Base-by-base conservation (phyloP, 2,329 filamentous ascomycete species). In the Pestalotiopsis sp. region DNA sequence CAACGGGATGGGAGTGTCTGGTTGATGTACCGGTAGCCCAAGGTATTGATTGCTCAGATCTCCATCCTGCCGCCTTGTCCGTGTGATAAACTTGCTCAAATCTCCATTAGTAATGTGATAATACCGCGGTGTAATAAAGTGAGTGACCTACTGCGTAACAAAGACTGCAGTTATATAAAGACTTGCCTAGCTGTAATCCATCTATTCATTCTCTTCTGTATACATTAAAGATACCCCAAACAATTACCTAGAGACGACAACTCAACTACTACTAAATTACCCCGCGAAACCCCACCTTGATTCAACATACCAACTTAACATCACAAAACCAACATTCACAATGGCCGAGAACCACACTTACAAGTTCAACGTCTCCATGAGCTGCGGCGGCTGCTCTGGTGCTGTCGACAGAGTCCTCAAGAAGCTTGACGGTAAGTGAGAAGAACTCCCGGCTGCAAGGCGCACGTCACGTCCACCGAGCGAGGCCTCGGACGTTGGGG, bases 341-440 rank as follows among this genome's bases (percentile, higher is more conserved):
- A 94, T 95, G 92, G 84, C 90, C 70, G 90, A 92, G 74, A 91
- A 93, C 75, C 94, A 97, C 86, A 93, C 90, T 75, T 98, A 98
- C 92, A 93, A 96, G 82, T 98, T 98, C 87, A 91, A 95, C 83
- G 90, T 98, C 81, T 87, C 85, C 82, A 99, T 99, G 96, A 92
- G 86, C 87, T 99, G 96, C 85, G 90, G 93, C 79, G 96, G 96
- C 81, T 99, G 96, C 91, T 98, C 95, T 60, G 94, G 95, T 77
- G 96, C 96, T 74, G 88, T 99, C 59, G 93, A 97, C 83, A 89
- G 94, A 66, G 94, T 98, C 60, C 90, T 99, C 73, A 95, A 93
- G 85, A 97, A 94, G 85, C 90, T 97, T 2, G 92, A 97, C 23
- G 94, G 95, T 97, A 79, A 73, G 89, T 82, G 60, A 2, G 7